Percentiles rank a stretch among this genome's conserved stretches.
phyloP scores from a whole-genome alignment of 192 early-diverging fungal species.

The Spizellomyces punctatus region DNA sequence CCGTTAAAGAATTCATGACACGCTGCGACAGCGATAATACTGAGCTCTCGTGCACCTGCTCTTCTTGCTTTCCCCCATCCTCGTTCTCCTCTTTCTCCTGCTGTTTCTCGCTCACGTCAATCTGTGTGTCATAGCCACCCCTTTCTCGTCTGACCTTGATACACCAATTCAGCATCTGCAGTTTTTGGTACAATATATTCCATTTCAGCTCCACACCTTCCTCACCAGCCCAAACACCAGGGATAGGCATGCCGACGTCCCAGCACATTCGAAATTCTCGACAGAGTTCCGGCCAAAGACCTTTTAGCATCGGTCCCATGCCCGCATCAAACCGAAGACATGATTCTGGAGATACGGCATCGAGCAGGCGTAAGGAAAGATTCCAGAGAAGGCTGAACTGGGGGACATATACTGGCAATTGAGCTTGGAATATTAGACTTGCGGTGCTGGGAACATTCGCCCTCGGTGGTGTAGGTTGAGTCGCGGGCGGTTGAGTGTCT shows the following conservation, averaged over 20 bases:
- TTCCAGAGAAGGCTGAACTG: conserved; percentile 11
- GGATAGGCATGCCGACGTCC: conserved; percentile 26
- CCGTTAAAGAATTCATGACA: not conserved
- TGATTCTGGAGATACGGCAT: conserved; percentile 22
- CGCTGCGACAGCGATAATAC: conserved; percentile 13
- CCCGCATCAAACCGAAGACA: conserved; percentile 10
- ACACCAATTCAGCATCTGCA: conserved; percentile 47
- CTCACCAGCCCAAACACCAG: conserved; percentile 18
- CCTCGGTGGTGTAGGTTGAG: not conserved
- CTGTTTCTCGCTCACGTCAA: not conserved
- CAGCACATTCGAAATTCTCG: conserved; percentile 18
- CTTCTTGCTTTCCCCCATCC: not conserved
- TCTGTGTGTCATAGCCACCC: conserved; percentile 1
- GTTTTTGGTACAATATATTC: conserved; percentile 40
- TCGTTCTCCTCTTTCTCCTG: not conserved
- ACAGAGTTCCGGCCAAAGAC: conserved; percentile 27
- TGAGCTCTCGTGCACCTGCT: not conserved
- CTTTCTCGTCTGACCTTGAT: conserved; percentile 11
- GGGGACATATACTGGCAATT: conserved; percentile 2
- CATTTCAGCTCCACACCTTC: conserved; percentile 36
- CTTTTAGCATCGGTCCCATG: conserved; percentile 11
- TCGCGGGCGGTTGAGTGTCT: not conserved
- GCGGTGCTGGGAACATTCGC: not conserved
- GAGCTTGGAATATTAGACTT: not conserved
- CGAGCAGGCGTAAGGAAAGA: conserved; percentile 19